Evolutionary conservation across 2,329 filamentous ascomycete genomes (phyloP), one percentile per base, ranked within the genome.

Genomic region (Arachnopeziza araneosa): DNA sequence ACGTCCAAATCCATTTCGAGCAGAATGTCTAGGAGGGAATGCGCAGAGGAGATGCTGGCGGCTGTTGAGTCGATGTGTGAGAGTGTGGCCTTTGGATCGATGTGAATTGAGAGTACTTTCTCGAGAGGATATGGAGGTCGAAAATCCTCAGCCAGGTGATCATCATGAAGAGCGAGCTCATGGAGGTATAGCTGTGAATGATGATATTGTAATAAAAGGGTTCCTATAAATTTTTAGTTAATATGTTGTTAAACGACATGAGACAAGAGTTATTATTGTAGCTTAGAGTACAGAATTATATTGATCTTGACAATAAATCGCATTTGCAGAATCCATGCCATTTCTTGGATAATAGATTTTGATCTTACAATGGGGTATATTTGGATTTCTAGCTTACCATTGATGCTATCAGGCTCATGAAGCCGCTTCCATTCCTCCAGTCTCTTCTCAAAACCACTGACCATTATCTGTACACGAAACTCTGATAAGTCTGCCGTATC

Each of bases 131-230:
- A 68, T 9, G 68, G 67, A 2, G 68, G 65, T 32, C 56, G 55
- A 36, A 82, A 82, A 63, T 81, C 78, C 30, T 81, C 77, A 1
- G 76, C 74, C 32, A 76, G 77, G 64, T 82, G 79, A 57, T 84
- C 80, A 17, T 81, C 73, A 62, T 84, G 73, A 70, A 86, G 78
- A 6, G 78, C 78, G 50, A 83, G 76, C 68, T 85, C 83, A 64
- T 85, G 80, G 52, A 84, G 76, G 65, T 80, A 84, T 2, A 85
- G 72, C 58, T 78, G 78, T 36, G 80, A 68, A n/a, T 79, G 75
- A 61, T 79, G 73, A 60, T 82, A 78, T 54, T 78, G 74, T 4
- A 82, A 23, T 23, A 64, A 50, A 24, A 69, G 26, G 9, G 63
- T 53, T 55, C 64, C 64, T 65, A 23, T 24, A 19, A 14, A 32